Evolutionary conservation across 805 yeast species (phyloP).

Genomic region (Saturnispora serradocipensis): DNA sequence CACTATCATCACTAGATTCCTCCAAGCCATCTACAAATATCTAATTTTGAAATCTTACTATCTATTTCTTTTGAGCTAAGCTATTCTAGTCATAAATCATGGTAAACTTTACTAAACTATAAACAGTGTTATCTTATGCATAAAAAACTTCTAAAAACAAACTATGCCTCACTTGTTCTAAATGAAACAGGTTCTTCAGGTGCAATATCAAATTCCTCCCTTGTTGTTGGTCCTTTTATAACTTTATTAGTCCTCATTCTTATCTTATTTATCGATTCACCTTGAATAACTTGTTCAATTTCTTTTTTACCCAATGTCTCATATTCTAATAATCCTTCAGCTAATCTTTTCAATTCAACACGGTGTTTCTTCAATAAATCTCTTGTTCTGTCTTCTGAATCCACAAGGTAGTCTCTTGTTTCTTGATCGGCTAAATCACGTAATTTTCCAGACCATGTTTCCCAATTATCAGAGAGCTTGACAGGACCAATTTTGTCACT

Average conservation of each 20-base stretch:
- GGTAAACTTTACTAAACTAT: constrained; percentile 1
- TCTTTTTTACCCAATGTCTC: constrained; percentile 90
- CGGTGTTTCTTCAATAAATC: constrained; percentile 49
- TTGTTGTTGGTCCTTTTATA: constrained; percentile 35
- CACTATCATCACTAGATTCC: neutral
- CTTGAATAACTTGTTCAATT: constrained; percentile 76
- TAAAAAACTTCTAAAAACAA: neutral
- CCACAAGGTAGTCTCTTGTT: constrained; percentile 64
- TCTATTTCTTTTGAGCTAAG: neutral
- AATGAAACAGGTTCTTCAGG: constrained; percentile 23
- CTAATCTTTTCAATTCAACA: constrained; percentile 73
- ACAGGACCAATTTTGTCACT: constrained; percentile 90
- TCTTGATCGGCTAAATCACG: constrained; percentile 90
- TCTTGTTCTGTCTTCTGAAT: constrained; percentile 75
- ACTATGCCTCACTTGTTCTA: neutral
- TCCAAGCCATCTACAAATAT: neutral
- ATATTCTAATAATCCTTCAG: constrained; percentile 88
- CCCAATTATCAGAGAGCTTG: constrained; percentile 83
- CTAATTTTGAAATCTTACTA: neutral
- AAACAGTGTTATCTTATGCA: neutral
- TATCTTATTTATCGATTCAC: constrained; percentile 62
- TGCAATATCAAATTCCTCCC: constrained; percentile 28
- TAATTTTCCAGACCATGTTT: constrained; percentile 83
- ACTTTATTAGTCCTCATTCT: constrained; percentile 71
- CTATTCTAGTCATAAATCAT: neutral